Conservation (phyloP, 805 yeast genomes). For the Barnettozyma salicaria region DNA sequence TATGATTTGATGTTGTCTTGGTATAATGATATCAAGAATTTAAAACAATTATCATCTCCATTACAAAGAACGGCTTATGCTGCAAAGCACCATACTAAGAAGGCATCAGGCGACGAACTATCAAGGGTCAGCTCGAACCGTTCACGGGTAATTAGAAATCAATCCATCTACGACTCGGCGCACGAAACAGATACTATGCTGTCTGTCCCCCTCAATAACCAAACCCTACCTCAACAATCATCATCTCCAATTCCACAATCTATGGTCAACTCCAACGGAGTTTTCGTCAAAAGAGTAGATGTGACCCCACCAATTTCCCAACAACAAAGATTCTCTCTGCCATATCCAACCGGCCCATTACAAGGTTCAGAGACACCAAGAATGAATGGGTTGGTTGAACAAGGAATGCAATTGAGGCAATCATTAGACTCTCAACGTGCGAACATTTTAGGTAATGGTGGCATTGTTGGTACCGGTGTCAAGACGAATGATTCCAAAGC, state of each 20-base stretch:
- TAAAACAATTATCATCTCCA: conserved; percentile 54
- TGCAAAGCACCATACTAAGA: conserved; percentile 17
- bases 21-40: conserved; percentile 69
- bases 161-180: conserved; percentile 17
- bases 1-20: conserved; percentile 76
- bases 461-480: conserved; percentile 2
- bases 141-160: conserved; percentile 22
- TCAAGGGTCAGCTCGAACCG: conserved; percentile 28
- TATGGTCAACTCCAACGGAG: conserved; percentile 20
- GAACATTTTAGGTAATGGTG: neutral
- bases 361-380: conserved; percentile 1
- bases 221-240: conserved; percentile 19
- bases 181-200: conserved; percentile 25
- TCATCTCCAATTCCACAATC: conserved; percentile 18
- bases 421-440: conserved; percentile 11
- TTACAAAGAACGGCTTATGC: conserved; percentile 23
- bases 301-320: conserved; percentile 16
- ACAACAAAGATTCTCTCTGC: conserved; percentile 12
- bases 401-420: conserved; percentile 4
- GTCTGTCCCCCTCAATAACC: conserved; percentile 21
- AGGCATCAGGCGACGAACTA: conserved; percentile 11
- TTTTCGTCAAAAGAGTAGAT: conserved; percentile 17
- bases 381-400: conserved; percentile 3
- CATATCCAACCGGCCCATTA: conserved; percentile 8
- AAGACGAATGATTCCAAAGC: conserved; percentile 8